phyloP scores from a whole-genome alignment of 1,284 basidiomycete genomes.

The Pseudozyma tsukubaensis region DNA sequence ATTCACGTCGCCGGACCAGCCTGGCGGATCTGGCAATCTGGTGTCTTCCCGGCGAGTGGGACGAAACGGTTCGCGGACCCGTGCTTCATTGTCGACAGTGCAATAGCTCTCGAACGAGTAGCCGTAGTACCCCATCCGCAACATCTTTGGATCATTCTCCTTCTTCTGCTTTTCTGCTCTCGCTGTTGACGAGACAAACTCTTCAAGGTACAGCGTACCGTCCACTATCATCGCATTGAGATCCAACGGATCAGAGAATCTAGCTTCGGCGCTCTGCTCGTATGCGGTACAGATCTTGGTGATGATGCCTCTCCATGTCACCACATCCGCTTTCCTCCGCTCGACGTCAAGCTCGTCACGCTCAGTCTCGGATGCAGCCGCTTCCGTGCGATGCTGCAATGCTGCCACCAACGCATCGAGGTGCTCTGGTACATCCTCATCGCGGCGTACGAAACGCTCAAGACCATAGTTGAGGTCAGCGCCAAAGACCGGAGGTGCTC shows the following conservation, averaged over 20 bases:
- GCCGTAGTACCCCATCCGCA: conserved; percentile 43
- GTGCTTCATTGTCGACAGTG: conserved; percentile 71
- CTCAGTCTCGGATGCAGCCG: conserved; percentile 1
- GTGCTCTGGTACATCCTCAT: conserved; percentile 72
- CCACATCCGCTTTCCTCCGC: conserved; percentile 71
- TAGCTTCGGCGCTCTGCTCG: conserved; percentile 37
- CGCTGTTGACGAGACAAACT: conserved; percentile 75
- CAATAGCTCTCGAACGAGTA: conserved; percentile 90
- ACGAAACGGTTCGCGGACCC: conserved; percentile 16
- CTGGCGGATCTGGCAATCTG: conserved; percentile 12
- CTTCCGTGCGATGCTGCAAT: conserved; percentile 43
- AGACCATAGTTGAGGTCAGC: conserved; percentile 68
- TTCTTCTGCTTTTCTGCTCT: conserved; percentile 75
- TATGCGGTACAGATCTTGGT: conserved; percentile 75
- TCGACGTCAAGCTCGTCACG: conserved; percentile 35
- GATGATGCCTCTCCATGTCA: conserved; percentile 90
- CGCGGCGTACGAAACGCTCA: conserved; percentile 76
- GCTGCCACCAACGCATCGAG: conserved; percentile 44
- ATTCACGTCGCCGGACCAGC: conserved; percentile 87
- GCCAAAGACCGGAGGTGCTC: conserved; percentile 22
- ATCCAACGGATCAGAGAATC: conserved; percentile 74
- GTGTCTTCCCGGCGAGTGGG: neutral
- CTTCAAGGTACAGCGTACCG: conserved; percentile 83
- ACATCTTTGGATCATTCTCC: conserved; percentile 24
- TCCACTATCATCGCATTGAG: conserved; percentile 69